A percentile compares a stretch with the other conserved stretches of the same genome.
phyloP scores from a whole-genome alignment of 208 protist species.

The Angomonas desouzai region DNA sequence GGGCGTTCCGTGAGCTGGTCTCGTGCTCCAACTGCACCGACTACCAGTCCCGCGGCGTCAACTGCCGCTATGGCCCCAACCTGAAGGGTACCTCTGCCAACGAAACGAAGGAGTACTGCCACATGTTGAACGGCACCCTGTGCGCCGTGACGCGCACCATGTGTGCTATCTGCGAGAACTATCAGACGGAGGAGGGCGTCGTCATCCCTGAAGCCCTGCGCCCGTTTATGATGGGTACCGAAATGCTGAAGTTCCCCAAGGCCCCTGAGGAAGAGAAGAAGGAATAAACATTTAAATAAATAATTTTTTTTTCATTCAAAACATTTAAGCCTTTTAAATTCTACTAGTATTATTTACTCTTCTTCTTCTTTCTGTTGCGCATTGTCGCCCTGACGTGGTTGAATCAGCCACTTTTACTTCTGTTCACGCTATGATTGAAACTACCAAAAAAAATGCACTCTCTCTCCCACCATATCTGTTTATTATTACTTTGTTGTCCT shows the following conservation, averaged over 20 bases:
- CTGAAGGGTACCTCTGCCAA: slow-evolving; percentile 55
- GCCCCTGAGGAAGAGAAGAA: slow-evolving; percentile 21
- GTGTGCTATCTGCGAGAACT: slow-evolving; percentile 99
- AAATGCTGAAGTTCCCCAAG: slow-evolving; percentile 81
- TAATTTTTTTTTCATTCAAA: slow-evolving; percentile 14
- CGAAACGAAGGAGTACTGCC: slow-evolving; percentile 96
- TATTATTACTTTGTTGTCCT: no score
- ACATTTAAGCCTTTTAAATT: no score
- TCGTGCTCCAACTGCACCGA: slow-evolving; percentile 99
- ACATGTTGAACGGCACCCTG: slow-evolving; percentile 99
- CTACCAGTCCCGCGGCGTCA: slow-evolving; percentile 96
- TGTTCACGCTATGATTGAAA: no score
- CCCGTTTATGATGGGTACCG: slow-evolving; percentile 85
- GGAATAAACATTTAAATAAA: slow-evolving; percentile 3
- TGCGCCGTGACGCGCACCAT: slow-evolving; percentile 98
- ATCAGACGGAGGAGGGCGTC: slow-evolving; percentile 96
- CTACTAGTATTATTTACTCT: no score
- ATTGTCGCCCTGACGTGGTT: no score
- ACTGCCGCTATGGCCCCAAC: slow-evolving; percentile 89
- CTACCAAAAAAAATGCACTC: no score
- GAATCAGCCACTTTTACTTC: no score
- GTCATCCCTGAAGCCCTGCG: slow-evolving; percentile 90
- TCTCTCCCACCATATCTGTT: no score
- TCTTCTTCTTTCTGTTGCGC: no score
- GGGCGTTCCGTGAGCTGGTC: slow-evolving; percentile 98